Conservation (phyloP, 1,284 basidiomycete species). For the Ceratobasidium sp. region DNA sequence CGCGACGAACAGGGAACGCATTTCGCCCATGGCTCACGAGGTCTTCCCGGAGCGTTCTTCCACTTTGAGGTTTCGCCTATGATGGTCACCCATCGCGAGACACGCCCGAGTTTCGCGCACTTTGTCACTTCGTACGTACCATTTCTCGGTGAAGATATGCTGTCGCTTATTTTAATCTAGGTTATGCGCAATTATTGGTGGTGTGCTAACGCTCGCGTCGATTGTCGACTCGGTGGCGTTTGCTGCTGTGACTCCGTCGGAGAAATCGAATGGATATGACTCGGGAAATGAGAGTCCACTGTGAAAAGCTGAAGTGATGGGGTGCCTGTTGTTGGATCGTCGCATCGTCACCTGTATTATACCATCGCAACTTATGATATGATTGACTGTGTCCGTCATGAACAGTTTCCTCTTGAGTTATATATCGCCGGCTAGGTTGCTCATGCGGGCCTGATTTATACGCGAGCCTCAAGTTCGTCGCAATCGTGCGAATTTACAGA, state of each 20-base stretch:
- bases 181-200: slow-evolving; percentile 97
- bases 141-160: not conserved
- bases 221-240: slow-evolving; percentile 93
- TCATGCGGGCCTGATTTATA: too few species aligned
- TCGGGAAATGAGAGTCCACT: too few species aligned
- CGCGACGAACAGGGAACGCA: slow-evolving; percentile 79
- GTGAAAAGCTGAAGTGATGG: not conserved
- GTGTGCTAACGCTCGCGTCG: slow-evolving; percentile 94
- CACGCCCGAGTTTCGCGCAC: slow-evolving; percentile 94
- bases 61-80: slow-evolving; percentile 99
- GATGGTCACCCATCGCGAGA: slow-evolving; percentile 91
- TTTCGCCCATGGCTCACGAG: slow-evolving; percentile 84
- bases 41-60: slow-evolving; percentile 88
- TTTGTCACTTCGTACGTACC: slow-evolving; percentile 91
- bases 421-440: too few species aligned
- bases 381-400: too few species aligned
- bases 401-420: too few species aligned
- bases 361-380: too few species aligned
- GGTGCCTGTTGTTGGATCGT: not conserved
- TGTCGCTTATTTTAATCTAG: slow-evolving; percentile 59
- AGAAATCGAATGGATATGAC: slow-evolving; percentile 56
- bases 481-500: too few species aligned
- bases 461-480: too few species aligned
- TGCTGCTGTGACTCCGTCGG: slow-evolving; percentile 75
- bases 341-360: too few species aligned